Base-by-base conservation (phyloP, 257 asterid genomes). In the Ilex aquifolium region DNA sequence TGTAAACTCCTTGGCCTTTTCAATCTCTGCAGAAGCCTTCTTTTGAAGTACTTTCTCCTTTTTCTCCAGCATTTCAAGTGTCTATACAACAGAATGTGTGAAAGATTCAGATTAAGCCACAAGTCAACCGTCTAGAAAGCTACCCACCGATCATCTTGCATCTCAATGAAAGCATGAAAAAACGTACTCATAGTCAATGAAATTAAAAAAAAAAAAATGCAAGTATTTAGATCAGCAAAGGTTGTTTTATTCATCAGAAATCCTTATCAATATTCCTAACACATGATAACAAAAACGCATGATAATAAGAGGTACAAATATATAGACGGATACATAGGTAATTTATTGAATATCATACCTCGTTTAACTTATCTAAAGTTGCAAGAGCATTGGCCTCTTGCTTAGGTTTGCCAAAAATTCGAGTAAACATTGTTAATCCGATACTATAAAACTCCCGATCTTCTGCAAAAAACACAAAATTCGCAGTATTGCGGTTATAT, bases 51-150 rank as follows among this genome's bases (percentile, higher is more conserved):
- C 77, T 27, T 59, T 71, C 72, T 87, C 95, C 79, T 79, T 90
- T 77, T 86, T 86, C 81, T 86, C 95, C 8, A 89, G 90, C 90
- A 82, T 76, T 80, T 84, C 93, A 53, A 89, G 80, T 51, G 95
- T 86, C 95, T 79, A 57, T 10, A 66, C 40, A 62, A 36, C 8
- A 8, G 14, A 46, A 46, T 3, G 14, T 1, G 63, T 29, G 27
- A 54, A 39, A 53, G 44, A 66, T 11, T 15, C 69, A 65, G 52
- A 11, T 46, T 46, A 14, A 10, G 52, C 52, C n/a, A 46, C 52
- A 46, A 4, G n/a, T 2, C 52, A 46, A 46, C 52, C 52, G 10
- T 3, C 52, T 6, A 0, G n/a, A 46, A 11, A 10, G 2, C 3
- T 1, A 46, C 14, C 52, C 6, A 46, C n/a, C 1, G 13, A 46